Evolutionary conservation across 441 rosid species (phyloP).

Genomic region (Populus tomentosa): DNA sequence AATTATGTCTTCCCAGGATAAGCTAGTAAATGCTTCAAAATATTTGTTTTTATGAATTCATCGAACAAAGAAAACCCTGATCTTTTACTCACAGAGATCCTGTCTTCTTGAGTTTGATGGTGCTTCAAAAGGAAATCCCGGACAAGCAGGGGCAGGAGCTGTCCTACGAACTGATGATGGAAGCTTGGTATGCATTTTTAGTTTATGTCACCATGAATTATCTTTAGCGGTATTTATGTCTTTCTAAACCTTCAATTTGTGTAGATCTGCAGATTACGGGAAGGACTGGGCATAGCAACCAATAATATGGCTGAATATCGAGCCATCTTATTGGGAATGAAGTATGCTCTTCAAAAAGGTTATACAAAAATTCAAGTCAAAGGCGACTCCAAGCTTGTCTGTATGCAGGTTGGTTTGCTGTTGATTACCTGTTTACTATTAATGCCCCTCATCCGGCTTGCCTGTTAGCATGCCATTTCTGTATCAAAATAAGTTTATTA

Average conservation of each 20-base stretch:
- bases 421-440: not conserved
- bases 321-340: slow-evolving; percentile 76
- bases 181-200: slow-evolving; percentile 51
- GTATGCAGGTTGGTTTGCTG: slow-evolving; percentile 62
- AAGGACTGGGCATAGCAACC: slow-evolving; percentile 78
- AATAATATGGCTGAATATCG: slow-evolving; percentile 84
- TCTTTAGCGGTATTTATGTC: slow-evolving; percentile 3
- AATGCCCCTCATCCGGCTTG: not conserved
- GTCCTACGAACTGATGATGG: slow-evolving; percentile 66
- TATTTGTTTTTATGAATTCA: not conserved
- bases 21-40: not conserved
- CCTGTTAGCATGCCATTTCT: not conserved
- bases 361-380: slow-evolving; percentile 51
- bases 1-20: not conserved
- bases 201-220: not conserved
- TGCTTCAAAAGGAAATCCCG: slow-evolving; percentile 94
- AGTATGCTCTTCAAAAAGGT: slow-evolving; percentile 68
- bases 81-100: slow-evolving; percentile 40
- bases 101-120: slow-evolving; percentile 88
- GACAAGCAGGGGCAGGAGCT: slow-evolving; percentile 93
- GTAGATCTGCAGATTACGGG: slow-evolving; percentile 81
- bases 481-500: not conserved
- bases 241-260: slow-evolving; percentile 14
- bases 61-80: not conserved
- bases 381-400: slow-evolving; percentile 93